Evolutionary conservation across 2,329 filamentous ascomycete genomes (phyloP).

Genomic region (Balansia obtecta): DNA sequence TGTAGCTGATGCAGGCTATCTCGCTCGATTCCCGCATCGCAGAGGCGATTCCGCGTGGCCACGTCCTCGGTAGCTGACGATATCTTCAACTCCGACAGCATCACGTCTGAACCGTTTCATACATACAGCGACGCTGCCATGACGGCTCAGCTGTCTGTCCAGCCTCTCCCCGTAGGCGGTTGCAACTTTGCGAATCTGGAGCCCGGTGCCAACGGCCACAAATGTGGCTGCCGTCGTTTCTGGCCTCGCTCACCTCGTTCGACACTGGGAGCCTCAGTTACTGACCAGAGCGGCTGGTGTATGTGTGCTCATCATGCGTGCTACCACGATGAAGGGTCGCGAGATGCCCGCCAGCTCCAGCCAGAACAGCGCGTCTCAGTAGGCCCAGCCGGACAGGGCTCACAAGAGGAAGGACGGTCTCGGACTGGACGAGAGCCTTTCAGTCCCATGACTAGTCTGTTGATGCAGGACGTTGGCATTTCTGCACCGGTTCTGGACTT

Average conservation of each 20-base stretch:
- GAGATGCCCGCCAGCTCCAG: constrained; percentile 10
- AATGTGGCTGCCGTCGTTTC: constrained; percentile 49
- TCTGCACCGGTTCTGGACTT: constrained; percentile 28
- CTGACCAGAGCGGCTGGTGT: constrained; percentile 38
- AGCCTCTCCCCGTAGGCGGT: constrained; percentile 35
- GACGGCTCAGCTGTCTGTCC: constrained; percentile 13
- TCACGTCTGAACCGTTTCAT: constrained; percentile 37
- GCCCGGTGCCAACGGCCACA: constrained; percentile 36
- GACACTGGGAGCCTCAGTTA: constrained; percentile 19
- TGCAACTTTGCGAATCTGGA: constrained; percentile 47
- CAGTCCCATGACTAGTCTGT: constrained; percentile 39
- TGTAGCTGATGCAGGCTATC: not conserved
- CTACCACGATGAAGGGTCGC: constrained; percentile 39
- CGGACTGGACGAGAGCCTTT: constrained; percentile 35
- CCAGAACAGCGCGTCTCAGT: constrained; percentile 13
- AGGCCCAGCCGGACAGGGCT: constrained; percentile 10
- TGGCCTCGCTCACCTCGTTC: constrained; percentile 41
- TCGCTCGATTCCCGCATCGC: not conserved
- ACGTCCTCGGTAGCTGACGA: constrained; percentile 34
- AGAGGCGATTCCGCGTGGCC: not conserved
- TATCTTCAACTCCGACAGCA: constrained; percentile 32
- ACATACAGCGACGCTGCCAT: constrained; percentile 38
- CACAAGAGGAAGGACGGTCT: constrained; percentile 41
- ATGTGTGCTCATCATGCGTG: constrained; percentile 54
- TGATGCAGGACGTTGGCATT: constrained; percentile 25